phyloP scores from a whole-genome alignment of 805 yeast species.

The Naumovozyma baii region DNA sequence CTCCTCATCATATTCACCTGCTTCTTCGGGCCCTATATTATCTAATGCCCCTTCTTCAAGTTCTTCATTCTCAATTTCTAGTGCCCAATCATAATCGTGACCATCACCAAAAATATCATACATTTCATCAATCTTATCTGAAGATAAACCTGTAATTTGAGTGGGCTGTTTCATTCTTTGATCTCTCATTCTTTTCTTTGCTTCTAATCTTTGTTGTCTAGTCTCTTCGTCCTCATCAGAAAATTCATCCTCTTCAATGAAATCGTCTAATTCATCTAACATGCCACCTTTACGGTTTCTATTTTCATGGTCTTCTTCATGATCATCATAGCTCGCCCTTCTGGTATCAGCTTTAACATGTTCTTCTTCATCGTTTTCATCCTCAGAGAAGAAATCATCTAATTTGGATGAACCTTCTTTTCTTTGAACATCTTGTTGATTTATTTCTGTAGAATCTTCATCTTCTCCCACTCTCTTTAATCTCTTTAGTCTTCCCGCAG shows the following conservation, averaged over 20 bases:
- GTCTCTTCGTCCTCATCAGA: slow-evolving; percentile 67
- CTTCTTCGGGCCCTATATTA: slow-evolving; percentile 12
- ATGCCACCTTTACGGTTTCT: slow-evolving; percentile 30
- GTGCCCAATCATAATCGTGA: slow-evolving; percentile 95
- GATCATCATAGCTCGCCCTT: slow-evolving; percentile 15
- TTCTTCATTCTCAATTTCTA: slow-evolving; percentile 55
- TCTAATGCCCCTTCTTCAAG: slow-evolving; percentile 30
- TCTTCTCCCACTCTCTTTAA: slow-evolving; percentile 62
- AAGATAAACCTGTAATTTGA: slow-evolving; percentile 56
- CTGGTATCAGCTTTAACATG: slow-evolving; percentile 12
- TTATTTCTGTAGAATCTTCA: slow-evolving; percentile 20
- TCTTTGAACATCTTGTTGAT: slow-evolving; percentile 9
- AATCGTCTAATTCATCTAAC: slow-evolving; percentile 87
- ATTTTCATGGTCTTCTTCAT: slow-evolving; percentile 14
- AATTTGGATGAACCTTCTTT: slow-evolving; percentile 20
- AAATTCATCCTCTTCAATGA: slow-evolving; percentile 93
- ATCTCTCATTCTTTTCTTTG: slow-evolving; percentile 28
- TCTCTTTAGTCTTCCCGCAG: slow-evolving; percentile 54
- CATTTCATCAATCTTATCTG: slow-evolving; percentile 85
- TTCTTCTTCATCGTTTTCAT: slow-evolving; percentile 29
- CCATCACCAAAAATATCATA: slow-evolving; percentile 97
- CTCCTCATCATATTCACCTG: slow-evolving; percentile 31
- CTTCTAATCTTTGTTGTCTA: slow-evolving; percentile 33
- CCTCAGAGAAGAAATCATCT: slow-evolving; percentile 36
- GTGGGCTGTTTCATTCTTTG: slow-evolving; percentile 45